A percentile compares a stretch with the other conserved stretches of the same genome.
These are phyloP conservation scores for Xerocomellus dryophilus DNA, from an alignment of 768 basidiomycete genomes.

Conservation along the genomic window DNA sequence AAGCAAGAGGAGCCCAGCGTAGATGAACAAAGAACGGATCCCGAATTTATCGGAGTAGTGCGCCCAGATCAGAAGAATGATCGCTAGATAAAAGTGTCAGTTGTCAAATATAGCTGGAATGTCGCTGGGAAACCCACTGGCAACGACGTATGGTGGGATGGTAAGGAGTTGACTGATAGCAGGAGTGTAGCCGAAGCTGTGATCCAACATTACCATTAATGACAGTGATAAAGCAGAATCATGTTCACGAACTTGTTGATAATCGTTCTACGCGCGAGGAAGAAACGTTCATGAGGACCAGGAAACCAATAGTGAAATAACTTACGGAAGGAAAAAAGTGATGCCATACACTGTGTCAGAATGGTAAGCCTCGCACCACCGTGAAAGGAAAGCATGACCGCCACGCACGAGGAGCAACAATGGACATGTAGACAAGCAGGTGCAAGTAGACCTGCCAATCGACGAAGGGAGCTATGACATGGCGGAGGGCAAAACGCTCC, in stretches of 20 bases:
- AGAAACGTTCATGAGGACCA: not conserved
- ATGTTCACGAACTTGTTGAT: conserved; percentile 42
- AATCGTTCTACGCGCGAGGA: conserved; percentile 44
- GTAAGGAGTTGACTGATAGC: conserved; percentile 63
- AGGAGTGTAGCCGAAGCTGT: conserved; percentile 56
- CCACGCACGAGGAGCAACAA: conserved; percentile 55
- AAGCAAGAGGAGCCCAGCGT: conserved; percentile 47
- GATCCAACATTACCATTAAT: not conserved
- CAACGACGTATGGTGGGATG: conserved; percentile 63
- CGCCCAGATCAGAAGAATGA: conserved; percentile 49
- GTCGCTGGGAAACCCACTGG: conserved; percentile 44
- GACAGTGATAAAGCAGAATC: not conserved
- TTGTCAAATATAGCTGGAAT: not conserved
- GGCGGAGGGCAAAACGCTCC: conserved; percentile 53
- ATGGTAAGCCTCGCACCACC: not conserved
- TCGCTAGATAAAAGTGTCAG: conserved; percentile 36
- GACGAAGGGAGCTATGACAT: conserved; percentile 48
- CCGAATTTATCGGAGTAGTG: conserved; percentile 55
- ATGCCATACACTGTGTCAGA: conserved; percentile 57
- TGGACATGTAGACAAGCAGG: conserved; percentile 39
- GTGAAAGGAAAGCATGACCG: not conserved
- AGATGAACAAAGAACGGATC: conserved; percentile 57
- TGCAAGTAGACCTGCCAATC: conserved; percentile 58
- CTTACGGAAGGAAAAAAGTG: conserved; percentile 68
- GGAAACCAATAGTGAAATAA: conserved; percentile 9